A percentile compares a stretch with the other conserved stretches of the same genome.
phyloP scores from a whole-genome alignment of 2,329 filamentous ascomycete species.

The Cryphonectria naterciae region DNA sequence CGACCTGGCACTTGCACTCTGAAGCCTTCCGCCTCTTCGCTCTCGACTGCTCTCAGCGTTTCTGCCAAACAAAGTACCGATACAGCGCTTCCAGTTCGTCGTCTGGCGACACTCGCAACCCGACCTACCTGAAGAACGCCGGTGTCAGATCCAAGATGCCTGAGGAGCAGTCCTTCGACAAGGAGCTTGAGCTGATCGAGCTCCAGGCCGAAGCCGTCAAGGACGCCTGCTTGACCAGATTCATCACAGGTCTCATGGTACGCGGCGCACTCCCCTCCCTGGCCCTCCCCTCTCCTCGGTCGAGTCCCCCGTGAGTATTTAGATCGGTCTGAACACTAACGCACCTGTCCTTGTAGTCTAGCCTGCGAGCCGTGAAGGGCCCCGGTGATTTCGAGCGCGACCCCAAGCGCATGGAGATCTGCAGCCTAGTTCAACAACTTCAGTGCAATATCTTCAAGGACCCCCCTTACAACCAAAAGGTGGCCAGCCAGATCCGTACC shows the following conservation, averaged over 20 bases:
- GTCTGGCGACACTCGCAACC: neutral
- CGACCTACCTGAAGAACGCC: neutral
- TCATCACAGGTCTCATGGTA: neutral
- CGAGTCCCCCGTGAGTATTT: neutral
- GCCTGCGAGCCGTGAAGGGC: neutral
- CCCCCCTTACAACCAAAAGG: neutral
- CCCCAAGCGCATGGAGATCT: neutral
- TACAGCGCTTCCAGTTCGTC: neutral
- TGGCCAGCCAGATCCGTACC: neutral
- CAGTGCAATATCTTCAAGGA: neutral
- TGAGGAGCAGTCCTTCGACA: neutral
- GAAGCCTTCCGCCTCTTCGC: neutral
- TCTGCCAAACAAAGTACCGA: neutral
- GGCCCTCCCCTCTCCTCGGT: neutral
- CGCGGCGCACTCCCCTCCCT: neutral
- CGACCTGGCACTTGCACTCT: neutral
- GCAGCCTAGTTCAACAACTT: neutral
- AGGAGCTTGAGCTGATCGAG: neutral
- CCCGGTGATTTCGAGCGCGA: too few relatives aligned
- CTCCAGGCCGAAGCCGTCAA: neutral
- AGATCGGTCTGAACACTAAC: neutral
- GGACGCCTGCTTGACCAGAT: neutral
- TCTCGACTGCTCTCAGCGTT: neutral
- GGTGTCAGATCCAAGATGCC: neutral
- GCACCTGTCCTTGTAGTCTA: neutral